phyloP scores from a whole-genome alignment of 2,329 filamentous ascomycete species.

The Xylaria arbuscula region DNA sequence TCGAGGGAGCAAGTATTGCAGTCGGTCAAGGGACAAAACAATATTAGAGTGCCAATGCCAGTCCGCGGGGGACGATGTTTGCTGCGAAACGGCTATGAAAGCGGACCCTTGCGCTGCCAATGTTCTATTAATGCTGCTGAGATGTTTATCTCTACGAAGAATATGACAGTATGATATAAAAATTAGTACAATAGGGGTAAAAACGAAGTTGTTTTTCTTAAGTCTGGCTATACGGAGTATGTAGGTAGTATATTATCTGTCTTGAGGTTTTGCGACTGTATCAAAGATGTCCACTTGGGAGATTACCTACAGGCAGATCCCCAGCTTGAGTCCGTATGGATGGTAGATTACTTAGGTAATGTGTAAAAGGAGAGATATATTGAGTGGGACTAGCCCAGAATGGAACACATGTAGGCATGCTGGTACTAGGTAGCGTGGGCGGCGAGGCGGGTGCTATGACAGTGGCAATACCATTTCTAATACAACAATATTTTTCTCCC shows the following conservation, averaged over 20 bases:
- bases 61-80: conserved; percentile 2
- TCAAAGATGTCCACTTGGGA: not conserved
- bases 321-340: conserved; percentile 4
- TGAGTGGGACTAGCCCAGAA: conserved; percentile 3
- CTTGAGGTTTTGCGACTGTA: conserved; percentile 1
- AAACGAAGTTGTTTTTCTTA: conserved; percentile 4
- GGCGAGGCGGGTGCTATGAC: too few relatives aligned
- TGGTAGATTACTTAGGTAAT: not conserved
- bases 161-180: not conserved
- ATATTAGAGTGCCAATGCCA: not conserved
- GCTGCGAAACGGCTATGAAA: conserved; percentile 8
- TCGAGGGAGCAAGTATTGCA: not conserved
- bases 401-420: not conserved
- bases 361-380: conserved; percentile 1
- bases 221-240: too few relatives aligned
- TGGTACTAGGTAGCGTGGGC: too few relatives aligned
- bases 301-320: not conserved
- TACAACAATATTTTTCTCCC: too few relatives aligned
- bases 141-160: conserved; percentile 4
- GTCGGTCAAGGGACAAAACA: not conserved
- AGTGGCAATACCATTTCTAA: too few relatives aligned
- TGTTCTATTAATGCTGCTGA: conserved; percentile 18
- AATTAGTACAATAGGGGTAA: conserved; percentile 7
- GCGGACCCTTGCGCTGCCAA: conserved; percentile 7
- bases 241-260: not conserved